Conservation (phyloP, 2,329 filamentous ascomycete species). For the Chaetomium sp. region DNA sequence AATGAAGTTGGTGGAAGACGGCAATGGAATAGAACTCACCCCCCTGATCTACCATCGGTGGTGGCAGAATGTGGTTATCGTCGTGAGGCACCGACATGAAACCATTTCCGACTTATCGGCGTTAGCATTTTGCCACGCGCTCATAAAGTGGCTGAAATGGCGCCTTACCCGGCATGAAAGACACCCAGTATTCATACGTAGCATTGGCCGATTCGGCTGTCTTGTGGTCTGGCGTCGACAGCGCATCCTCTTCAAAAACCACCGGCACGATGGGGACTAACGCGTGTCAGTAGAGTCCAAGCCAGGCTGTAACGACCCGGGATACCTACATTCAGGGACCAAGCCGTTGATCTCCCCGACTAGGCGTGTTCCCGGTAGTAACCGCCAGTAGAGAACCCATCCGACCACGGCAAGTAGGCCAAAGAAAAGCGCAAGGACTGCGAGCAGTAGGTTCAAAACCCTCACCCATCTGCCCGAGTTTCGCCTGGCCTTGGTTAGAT, state of each 20-base stretch:
- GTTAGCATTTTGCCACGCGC: background rate
- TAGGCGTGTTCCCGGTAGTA: background rate
- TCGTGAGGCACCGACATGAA: constrained; percentile 12
- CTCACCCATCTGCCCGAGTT: background rate
- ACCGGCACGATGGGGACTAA: constrained; percentile 6
- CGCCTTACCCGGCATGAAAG: constrained; percentile 12
- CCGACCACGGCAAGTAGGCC: constrained; percentile 1
- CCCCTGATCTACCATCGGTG: background rate
- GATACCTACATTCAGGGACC: constrained; percentile 16
- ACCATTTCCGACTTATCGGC: constrained; percentile 1
- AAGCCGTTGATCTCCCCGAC: constrained; percentile 22
- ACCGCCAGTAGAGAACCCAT: constrained; percentile 13
- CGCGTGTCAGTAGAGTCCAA: background rate
- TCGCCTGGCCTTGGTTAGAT: background rate
- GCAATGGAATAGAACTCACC: constrained; percentile 17
- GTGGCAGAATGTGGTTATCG: constrained; percentile 6
- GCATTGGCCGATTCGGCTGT: constrained; percentile 19
- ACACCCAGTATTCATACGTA: constrained; percentile 15
- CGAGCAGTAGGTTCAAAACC: background rate
- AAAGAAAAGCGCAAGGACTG: background rate
- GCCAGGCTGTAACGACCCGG: background rate
- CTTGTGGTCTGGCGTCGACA: constrained; percentile 20
- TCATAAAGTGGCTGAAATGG: background rate
- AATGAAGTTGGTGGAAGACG: constrained; percentile 24
- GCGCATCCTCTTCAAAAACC: constrained; percentile 6